Evolutionary conservation across 176 grass and related monocot species (phyloP).

Genomic region (Guadua angustifolia): DNA sequence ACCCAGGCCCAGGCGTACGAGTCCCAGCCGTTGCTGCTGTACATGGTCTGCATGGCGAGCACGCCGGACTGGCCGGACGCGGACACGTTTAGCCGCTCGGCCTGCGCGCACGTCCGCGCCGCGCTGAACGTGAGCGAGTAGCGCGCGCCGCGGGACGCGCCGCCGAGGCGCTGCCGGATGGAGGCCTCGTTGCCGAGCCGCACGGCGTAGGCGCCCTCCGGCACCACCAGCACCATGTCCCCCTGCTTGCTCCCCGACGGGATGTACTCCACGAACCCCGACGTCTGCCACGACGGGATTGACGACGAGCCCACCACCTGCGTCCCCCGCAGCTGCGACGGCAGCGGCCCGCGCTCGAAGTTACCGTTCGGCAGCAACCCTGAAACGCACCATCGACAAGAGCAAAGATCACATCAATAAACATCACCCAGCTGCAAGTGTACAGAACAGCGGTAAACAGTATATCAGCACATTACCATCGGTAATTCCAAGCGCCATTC

Average conservation of each 20-base stretch:
- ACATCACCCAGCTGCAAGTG: not conserved
- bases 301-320: constrained; percentile 54
- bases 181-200: constrained; percentile 88
- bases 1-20: constrained; percentile 87
- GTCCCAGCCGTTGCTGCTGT: constrained; percentile 96
- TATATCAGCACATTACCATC: too few species aligned
- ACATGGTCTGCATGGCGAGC: constrained; percentile 84
- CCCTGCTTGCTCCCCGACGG: constrained; percentile 75
- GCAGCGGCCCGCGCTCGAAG: constrained; percentile 67
- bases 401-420: not conserved
- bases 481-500: constrained; percentile 44
- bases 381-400: not conserved
- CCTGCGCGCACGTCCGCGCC: constrained; percentile 85
- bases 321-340: constrained; percentile 70
- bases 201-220: constrained; percentile 77
- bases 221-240: constrained; percentile 79
- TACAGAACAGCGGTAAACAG: not conserved
- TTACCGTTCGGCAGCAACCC: constrained; percentile 86
- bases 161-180: constrained; percentile 72
- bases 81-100: constrained; percentile 72
- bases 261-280: constrained; percentile 87
- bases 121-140: constrained; percentile 15
- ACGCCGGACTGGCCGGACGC: constrained; percentile 65
- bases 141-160: constrained; percentile 59
- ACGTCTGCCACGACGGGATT: constrained; percentile 68